Conservation (phyloP, 2,329 filamentous ascomycete genomes). For the Trichoderma sp. region DNA sequence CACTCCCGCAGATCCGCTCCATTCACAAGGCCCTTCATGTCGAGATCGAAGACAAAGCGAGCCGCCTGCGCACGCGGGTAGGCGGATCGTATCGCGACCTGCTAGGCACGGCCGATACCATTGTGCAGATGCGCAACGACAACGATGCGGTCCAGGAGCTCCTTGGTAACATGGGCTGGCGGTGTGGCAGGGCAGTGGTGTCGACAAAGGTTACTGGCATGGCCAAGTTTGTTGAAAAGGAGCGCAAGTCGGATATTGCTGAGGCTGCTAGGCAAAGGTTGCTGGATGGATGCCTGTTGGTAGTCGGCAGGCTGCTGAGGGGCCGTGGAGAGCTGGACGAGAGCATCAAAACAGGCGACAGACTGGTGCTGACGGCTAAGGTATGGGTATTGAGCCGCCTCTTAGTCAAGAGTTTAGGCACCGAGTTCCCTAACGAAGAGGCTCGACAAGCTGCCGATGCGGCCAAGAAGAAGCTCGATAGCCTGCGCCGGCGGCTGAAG, state of each 20-base stretch:
- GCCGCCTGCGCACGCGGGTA: slow-evolving; percentile 63
- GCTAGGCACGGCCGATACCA: slow-evolving; percentile 89
- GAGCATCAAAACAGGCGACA: slow-evolving; percentile 45
- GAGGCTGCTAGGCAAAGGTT: slow-evolving; percentile 50
- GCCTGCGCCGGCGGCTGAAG: slow-evolving; percentile 63
- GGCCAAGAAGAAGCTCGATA: slow-evolving; percentile 63
- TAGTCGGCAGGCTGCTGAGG: slow-evolving; percentile 52
- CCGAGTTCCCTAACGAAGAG: slow-evolving; percentile 41
- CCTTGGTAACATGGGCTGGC: slow-evolving; percentile 70
- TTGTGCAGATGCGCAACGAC: slow-evolving; percentile 81
- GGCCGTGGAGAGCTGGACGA: slow-evolving; percentile 36
- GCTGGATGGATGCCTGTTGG: slow-evolving; percentile 53
- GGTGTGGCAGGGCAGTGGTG: slow-evolving; percentile 73
- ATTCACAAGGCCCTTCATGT: slow-evolving; percentile 62
- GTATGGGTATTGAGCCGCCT: slow-evolving; percentile 74
- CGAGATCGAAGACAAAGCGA: slow-evolving; percentile 63
- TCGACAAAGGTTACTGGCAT: slow-evolving; percentile 65
- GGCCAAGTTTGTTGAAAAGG: slow-evolving; percentile 44
- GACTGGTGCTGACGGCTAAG: slow-evolving; percentile 64
- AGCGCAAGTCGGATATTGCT: slow-evolving; percentile 31
- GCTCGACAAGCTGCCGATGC: slow-evolving; percentile 52
- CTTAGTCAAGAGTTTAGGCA: slow-evolving; percentile 70
- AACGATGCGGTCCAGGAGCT: slow-evolving; percentile 73
- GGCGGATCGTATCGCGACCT: slow-evolving; percentile 80
- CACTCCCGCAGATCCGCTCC: slow-evolving; percentile 63